Base-by-base conservation (phyloP, 179 eudicot genomes). In the Monotropa hypopitys region DNA sequence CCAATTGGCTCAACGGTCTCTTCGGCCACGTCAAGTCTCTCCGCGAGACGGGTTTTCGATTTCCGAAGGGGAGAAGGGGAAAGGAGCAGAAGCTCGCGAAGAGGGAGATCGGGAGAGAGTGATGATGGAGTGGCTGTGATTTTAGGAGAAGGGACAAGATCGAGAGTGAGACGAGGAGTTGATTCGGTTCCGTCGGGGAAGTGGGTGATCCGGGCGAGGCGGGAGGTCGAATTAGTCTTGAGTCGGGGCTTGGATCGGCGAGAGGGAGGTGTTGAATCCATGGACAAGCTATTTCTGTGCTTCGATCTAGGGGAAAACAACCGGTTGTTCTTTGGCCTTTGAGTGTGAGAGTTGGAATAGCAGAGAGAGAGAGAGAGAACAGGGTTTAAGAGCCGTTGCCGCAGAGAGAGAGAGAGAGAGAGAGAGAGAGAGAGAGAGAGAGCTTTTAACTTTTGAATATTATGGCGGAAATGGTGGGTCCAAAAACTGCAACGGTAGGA, bases 1-100 rank as follows among this genome's bases (percentile, higher is more conserved):
- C 86, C 87, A 46, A 26, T 15, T 0, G 79, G 70, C 57, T 86
- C 92, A 15, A 28, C 68, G 0, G 40, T 62, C 1, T 91, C 97
- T 1, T 90, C 97, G 3, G 32, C 81, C 69, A 80, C 15, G 1
- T 91, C 97, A 0, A 86, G 84, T 59, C 87, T 83, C 30, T 91
- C 93, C 0, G 84, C 81, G 8, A 86, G 83, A 20, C 89, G 92
- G 78, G 90, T 77, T 30, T 81, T 85, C n/a, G 97, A 89, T 76
- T 82, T 87, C 6, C 85, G 65, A 42, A 78, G 85, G 33, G 92
- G 91, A 49, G 93, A 86, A 38, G 97, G 96, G 15, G 97, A 92
- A 26, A 89, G 88, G 38, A 89, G 85, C 23, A 94, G 80, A 40
- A 90, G 87, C 38, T 94, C 94, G 26, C 78, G 91, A 11, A 92